These are phyloP conservation scores for Akanthomyces dipterigenus DNA, from an alignment of 2,329 filamentous ascomycete genomes.

Conservation along the genomic window DNA sequence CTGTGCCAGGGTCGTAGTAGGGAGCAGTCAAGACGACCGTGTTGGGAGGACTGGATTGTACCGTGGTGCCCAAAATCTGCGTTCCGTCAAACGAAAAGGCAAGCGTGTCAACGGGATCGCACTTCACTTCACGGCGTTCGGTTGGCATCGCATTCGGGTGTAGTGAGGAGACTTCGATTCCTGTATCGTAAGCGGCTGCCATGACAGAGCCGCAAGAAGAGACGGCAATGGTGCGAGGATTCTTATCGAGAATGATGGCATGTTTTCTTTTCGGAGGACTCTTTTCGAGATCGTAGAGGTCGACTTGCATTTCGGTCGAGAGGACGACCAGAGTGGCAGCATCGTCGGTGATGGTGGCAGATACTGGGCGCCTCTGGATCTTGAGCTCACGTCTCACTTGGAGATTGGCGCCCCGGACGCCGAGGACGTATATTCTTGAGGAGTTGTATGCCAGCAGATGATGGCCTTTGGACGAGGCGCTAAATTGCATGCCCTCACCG, in stretches of 20 bases:
- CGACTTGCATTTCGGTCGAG: slow-evolving; percentile 75
- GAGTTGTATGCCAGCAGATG: slow-evolving; percentile 77
- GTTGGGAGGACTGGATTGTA: slow-evolving; percentile 55
- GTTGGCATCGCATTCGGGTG: slow-evolving; percentile 55
- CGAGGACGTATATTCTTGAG: slow-evolving; percentile 73
- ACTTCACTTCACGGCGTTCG: slow-evolving; percentile 70
- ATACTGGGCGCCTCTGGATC: slow-evolving; percentile 66
- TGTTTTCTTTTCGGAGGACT: slow-evolving; percentile 63
- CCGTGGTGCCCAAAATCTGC: slow-evolving; percentile 70
- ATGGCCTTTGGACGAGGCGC: slow-evolving; percentile 67
- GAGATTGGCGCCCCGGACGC: slow-evolving; percentile 54
- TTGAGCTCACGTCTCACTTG: slow-evolving; percentile 71
- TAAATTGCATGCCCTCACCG: slow-evolving; percentile 81
- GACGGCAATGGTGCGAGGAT: slow-evolving; percentile 69
- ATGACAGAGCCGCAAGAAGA: slow-evolving; percentile 77
- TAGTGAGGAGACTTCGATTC: slow-evolving; percentile 81
- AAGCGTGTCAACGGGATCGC: slow-evolving; percentile 65
- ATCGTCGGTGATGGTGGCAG: slow-evolving; percentile 73
- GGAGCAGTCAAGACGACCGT: slow-evolving; percentile 74
- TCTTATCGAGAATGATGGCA: slow-evolving; percentile 70
- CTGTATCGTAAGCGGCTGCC: slow-evolving; percentile 77
- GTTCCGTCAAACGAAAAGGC: slow-evolving; percentile 73
- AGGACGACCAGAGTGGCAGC: slow-evolving; percentile 70
- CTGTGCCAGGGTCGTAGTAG: slow-evolving; percentile 67
- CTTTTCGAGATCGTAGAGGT: slow-evolving; percentile 68